These are phyloP conservation scores for Ogataea pilisensis DNA, from an alignment of 805 yeast genomes.

Conservation along the genomic window DNA sequence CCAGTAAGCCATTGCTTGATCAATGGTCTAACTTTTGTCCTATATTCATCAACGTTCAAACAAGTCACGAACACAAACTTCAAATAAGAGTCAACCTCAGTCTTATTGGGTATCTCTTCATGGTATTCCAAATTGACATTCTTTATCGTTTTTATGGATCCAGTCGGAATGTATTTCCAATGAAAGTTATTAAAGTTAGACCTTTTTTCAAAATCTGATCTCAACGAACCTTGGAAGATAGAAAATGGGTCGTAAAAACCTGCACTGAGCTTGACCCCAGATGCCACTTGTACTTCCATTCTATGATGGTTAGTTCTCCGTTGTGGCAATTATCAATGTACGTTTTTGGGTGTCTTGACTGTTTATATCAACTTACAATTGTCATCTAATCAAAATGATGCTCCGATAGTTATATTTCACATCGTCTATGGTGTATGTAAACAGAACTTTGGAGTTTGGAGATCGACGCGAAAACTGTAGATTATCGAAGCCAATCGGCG, in stretches of 20 bases:
- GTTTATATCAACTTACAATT: too few species aligned
- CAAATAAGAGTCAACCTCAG: conserved; percentile 35
- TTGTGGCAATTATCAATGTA: too few species aligned
- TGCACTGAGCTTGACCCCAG: conserved; percentile 27
- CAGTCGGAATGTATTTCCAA: conserved; percentile 52
- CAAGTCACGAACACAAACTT: conserved; percentile 66
- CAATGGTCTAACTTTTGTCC: conserved; percentile 76
- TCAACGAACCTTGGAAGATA: conserved; percentile 41
- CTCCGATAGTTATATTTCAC: too few species aligned
- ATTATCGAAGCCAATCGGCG: too few species aligned
- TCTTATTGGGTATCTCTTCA: conserved; percentile 50
- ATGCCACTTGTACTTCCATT: not conserved
- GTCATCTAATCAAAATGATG: too few species aligned
- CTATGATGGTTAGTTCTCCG: not conserved
- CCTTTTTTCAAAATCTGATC: conserved; percentile 39
- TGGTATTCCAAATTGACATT: conserved; percentile 47
- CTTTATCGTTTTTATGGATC: conserved; percentile 62
- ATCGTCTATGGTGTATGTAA: too few species aligned
- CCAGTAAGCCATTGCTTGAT: conserved; percentile 73
- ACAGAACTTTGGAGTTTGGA: too few species aligned
- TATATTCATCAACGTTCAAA: conserved; percentile 66
- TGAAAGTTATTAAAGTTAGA: conserved; percentile 63
- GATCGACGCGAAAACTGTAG: too few species aligned
- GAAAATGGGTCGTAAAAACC: conserved; percentile 78
- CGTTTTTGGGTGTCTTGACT: too few species aligned